These are phyloP conservation scores for Stereocaulon alpinum DNA, from an alignment of 495 filamentous ascomycete species.

Conservation along the genomic window DNA sequence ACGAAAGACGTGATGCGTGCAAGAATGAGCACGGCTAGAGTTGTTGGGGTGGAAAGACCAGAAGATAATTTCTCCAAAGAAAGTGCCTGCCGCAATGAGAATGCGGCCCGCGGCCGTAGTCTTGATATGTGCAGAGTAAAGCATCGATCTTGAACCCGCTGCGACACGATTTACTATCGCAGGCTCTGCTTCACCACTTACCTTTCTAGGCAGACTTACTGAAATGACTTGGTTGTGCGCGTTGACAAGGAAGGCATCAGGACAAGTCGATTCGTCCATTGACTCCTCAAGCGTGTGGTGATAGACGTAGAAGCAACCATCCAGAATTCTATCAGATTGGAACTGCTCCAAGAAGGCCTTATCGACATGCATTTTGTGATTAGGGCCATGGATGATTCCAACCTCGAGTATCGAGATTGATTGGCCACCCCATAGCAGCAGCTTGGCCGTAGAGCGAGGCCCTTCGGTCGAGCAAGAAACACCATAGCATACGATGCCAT, in stretches of 20 bases:
- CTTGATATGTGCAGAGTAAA: slow-evolving; percentile 72
- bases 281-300: neutral
- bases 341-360: neutral
- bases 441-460: slow-evolving; percentile 7
- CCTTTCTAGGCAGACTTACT: slow-evolving; percentile 15
- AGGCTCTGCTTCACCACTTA: slow-evolving; percentile 9
- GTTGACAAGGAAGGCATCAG: slow-evolving; percentile 48
- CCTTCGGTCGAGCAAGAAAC: neutral
- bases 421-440: slow-evolving; percentile 49
- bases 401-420: slow-evolving; percentile 20
- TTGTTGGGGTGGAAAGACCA: slow-evolving; percentile 52
- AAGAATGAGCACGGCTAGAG: slow-evolving; percentile 13
- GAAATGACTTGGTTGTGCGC: slow-evolving; percentile 71
- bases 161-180: slow-evolving; percentile 34
- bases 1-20: slow-evolving; percentile 60
- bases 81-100: slow-evolving; percentile 77
- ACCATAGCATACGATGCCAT: slow-evolving; percentile 48
- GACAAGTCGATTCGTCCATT: slow-evolving; percentile 21
- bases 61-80: slow-evolving; percentile 84
- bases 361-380: neutral
- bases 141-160: slow-evolving; percentile 69
- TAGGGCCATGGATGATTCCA: slow-evolving; percentile 13
- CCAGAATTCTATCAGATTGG: slow-evolving; percentile 70
- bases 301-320: slow-evolving; percentile 45
- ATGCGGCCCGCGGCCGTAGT: slow-evolving; percentile 47